Conservation (phyloP, 1,139 yeast species). For the Arxiozyma bovina region DNA sequence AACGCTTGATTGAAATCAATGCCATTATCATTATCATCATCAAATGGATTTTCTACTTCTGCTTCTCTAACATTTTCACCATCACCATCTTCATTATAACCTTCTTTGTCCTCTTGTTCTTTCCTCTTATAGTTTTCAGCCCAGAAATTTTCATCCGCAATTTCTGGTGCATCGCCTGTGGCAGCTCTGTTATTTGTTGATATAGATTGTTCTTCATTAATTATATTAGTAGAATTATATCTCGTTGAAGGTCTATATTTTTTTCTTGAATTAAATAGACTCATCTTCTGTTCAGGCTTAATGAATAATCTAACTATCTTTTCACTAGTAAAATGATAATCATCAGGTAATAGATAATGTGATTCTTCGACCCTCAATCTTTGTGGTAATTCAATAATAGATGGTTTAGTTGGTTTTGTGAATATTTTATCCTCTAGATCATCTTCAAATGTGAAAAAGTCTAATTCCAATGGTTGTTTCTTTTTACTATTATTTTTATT, state of each 20-base stretch:
- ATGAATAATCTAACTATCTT: constrained; percentile 59
- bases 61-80: constrained; percentile 23
- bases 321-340: constrained; percentile 62
- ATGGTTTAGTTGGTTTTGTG: constrained; percentile 30
- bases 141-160: constrained; percentile 66
- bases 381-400: constrained; percentile 38
- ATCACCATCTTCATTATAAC: constrained; percentile 15
- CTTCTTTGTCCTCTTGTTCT: constrained; percentile 32
- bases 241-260: constrained; percentile 6
- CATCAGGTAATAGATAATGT: constrained; percentile 58
- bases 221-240: not conserved
- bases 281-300: constrained; percentile 46
- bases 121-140: constrained; percentile 53
- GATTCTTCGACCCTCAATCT: constrained; percentile 36
- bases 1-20: constrained; percentile 39
- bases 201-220: not conserved
- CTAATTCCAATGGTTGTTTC: constrained; percentile 37
- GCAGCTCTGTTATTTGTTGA: constrained; percentile 4
- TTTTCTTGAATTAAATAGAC: constrained; percentile 24
- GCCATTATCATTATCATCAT: constrained; percentile 27
- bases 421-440: constrained; percentile 39
- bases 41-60: constrained; percentile 25
- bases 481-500: constrained; percentile 29
- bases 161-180: constrained; percentile 13
- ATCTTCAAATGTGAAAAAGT: constrained; percentile 40